Evolutionary conservation across 257 asterid genomes (phyloP).

Genomic region (Solanum tacnaense): DNA sequence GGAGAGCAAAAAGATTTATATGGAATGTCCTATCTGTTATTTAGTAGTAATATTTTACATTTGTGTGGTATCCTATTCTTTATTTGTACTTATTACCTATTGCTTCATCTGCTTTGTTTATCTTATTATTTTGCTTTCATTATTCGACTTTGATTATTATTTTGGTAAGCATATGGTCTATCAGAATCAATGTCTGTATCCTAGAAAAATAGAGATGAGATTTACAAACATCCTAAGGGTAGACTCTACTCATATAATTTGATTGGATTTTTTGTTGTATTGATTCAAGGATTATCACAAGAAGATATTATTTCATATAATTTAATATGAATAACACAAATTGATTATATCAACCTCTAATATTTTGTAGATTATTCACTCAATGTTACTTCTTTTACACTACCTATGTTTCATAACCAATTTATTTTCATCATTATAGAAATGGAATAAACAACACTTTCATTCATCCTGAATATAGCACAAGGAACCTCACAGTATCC

Average conservation of each 20-base stretch:
- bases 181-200: background rate
- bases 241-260: background rate
- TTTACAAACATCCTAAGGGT: too few species aligned
- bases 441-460: background rate
- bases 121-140: background rate
- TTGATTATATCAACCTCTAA: background rate
- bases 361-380: background rate
- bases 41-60: background rate
- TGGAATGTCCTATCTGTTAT: background rate
- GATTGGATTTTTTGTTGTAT: background rate
- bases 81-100: background rate
- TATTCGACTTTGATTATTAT: background rate
- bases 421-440: background rate
- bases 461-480: background rate
- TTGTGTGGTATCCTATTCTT: background rate
- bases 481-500: background rate
- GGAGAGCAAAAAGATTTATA: background rate
- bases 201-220: too few species aligned
- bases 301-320: background rate
- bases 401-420: background rate
- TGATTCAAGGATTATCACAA: background rate
- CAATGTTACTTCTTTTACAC: background rate
- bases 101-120: background rate
- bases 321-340: background rate
- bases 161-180: background rate